phyloP scores from a whole-genome alignment of 2,329 filamentous ascomycete species.

The Cercospora citrullina region DNA sequence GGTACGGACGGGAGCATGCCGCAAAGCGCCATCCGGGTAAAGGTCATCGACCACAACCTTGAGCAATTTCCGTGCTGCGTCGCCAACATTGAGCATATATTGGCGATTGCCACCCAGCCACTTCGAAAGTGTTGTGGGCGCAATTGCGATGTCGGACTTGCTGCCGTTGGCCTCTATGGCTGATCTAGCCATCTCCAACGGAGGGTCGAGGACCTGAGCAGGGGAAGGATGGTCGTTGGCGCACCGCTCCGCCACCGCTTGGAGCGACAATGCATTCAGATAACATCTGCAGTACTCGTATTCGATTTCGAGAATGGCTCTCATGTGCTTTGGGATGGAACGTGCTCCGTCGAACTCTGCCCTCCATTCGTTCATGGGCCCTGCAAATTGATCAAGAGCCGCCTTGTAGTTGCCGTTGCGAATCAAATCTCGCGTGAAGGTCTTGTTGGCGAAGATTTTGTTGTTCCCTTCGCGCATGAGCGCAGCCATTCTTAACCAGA shows the following conservation, averaged over 20 bases:
- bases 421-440: slow-evolving; percentile 86
- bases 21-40: slow-evolving; percentile 71
- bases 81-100: slow-evolving; percentile 70
- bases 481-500: slow-evolving; percentile 91
- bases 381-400: slow-evolving; percentile 77
- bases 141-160: slow-evolving; percentile 46
- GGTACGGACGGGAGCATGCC: slow-evolving; percentile 78
- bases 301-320: slow-evolving; percentile 84
- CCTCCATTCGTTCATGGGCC: slow-evolving; percentile 76
- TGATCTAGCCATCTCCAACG: slow-evolving; percentile 34
- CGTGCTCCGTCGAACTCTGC: slow-evolving; percentile 71
- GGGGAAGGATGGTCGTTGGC: slow-evolving; percentile 65
- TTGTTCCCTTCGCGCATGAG: slow-evolving; percentile 91
- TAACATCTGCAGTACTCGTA: slow-evolving; percentile 95
- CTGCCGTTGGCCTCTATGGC: slow-evolving; percentile 40
- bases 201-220: slow-evolving; percentile 33
- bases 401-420: slow-evolving; percentile 81
- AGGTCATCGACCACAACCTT: slow-evolving; percentile 75
- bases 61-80: slow-evolving; percentile 74
- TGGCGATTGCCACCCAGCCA: slow-evolving; percentile 60
- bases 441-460: slow-evolving; percentile 80
- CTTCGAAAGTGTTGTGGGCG: slow-evolving; percentile 47
- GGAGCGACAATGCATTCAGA: slow-evolving; percentile 87
- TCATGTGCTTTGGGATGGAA: slow-evolving; percentile 58
- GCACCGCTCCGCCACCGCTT: slow-evolving; percentile 91